A percentile compares a stretch with the other conserved stretches of the same genome.
Conservation (phyloP, 1,284 basidiomycete genomes). For the Coniferiporia sulphurascens region DNA sequence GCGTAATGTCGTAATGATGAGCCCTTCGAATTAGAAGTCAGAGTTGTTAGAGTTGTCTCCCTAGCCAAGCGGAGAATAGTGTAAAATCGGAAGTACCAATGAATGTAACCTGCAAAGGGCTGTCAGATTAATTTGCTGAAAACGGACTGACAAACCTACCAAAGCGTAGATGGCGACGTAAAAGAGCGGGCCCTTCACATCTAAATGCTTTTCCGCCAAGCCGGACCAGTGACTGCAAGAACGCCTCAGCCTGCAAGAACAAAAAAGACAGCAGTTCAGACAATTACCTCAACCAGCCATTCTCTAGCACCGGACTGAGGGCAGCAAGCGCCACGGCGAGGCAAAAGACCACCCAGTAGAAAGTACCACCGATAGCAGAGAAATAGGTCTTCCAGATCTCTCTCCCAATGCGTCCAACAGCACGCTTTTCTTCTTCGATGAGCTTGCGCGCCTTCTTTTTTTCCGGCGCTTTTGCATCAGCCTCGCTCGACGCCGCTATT, state of each 20-base stretch:
- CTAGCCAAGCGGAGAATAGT: not conserved
- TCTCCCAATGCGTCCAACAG: conserved; percentile 74
- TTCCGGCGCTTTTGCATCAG: conserved; percentile 41
- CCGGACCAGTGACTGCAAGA: conserved; percentile 60
- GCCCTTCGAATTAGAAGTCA: conserved; percentile 33
- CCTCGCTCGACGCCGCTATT: conserved; percentile 27
- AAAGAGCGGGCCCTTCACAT: conserved; percentile 52
- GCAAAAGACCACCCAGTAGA: conserved; percentile 73
- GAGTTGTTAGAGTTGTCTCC: not conserved
- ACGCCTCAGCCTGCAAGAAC: conserved; percentile 12
- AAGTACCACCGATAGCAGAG: conserved; percentile 56
- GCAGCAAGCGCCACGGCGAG: conserved; percentile 59
- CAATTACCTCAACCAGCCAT: conserved; percentile 75
- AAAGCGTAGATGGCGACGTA: conserved; percentile 77
- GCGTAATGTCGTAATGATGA: conserved; percentile 60
- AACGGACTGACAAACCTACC: conserved; percentile 31
- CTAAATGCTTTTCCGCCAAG: conserved; percentile 32
- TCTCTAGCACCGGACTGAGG: conserved; percentile 73
- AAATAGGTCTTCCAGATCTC: conserved; percentile 84
- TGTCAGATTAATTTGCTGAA: conserved; percentile 17
- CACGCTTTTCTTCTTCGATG: conserved; percentile 86
- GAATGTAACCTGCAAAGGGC: conserved; percentile 33
- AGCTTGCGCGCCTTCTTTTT: conserved; percentile 79
- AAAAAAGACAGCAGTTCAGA: conserved; percentile 8
- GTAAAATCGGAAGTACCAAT: conserved; percentile 28